Evolutionary conservation across 1,284 basidiomycete genomes (phyloP).

Genomic region (Leccinum griseonigrum): DNA sequence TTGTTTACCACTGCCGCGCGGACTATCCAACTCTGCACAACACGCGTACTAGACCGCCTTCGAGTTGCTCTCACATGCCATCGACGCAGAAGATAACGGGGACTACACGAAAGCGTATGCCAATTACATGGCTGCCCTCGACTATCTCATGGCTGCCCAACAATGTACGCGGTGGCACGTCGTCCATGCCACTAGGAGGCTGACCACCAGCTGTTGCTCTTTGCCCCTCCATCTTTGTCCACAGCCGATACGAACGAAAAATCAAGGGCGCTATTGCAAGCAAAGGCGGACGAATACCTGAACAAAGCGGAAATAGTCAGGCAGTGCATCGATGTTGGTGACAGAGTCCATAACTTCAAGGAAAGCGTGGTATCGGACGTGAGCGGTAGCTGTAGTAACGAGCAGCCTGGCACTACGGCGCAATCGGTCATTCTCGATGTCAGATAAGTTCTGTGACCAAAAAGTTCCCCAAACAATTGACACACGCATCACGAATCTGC

Average conservation of each 20-base stretch:
- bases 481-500: not conserved
- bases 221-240: not conserved
- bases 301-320: constrained; percentile 91
- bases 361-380: not conserved
- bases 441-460: not conserved
- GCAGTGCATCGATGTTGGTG: constrained; percentile 51
- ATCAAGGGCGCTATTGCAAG: constrained; percentile 81
- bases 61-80: constrained; percentile 28
- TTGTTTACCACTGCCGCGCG: not conserved
- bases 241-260: constrained; percentile 39
- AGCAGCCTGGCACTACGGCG: not conserved
- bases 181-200: not conserved
- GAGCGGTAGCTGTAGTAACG: not conserved
- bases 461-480: not conserved
- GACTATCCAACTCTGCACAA: too few relatives aligned
- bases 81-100: constrained; percentile 72
- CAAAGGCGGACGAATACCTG: constrained; percentile 91
- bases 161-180: constrained; percentile 40
- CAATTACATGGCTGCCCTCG: constrained; percentile 89
- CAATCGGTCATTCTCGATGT: constrained; percentile 23
- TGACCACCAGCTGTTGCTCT: constrained; percentile 29
- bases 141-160: constrained; percentile 93
- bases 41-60: constrained; percentile 14
- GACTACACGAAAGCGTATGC: constrained; percentile 96
- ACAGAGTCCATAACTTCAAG: not conserved